phyloP scores from a whole-genome alignment of 2,329 filamentous ascomycete genomes.

The Paracoccidioides lutzii region DNA sequence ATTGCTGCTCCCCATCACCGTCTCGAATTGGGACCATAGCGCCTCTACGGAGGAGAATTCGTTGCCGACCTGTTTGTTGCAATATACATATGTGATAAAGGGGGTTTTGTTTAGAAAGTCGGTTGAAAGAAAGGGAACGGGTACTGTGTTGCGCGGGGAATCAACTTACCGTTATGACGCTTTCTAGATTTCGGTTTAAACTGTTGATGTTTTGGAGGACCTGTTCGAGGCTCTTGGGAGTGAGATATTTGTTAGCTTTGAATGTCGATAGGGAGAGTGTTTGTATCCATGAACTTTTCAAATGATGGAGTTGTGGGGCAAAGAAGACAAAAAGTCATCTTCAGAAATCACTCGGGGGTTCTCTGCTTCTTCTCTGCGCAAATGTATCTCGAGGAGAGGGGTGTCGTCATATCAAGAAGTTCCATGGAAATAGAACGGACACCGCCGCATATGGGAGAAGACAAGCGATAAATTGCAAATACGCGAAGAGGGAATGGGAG shows the following conservation, averaged over 20 bases:
- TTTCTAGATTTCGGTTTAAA: slow-evolving; percentile 80
- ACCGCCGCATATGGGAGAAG: neutral
- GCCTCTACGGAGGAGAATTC: slow-evolving; percentile 96
- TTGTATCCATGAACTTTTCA: no score
- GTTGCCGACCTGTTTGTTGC: slow-evolving; percentile 60
- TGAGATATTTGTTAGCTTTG: no score
- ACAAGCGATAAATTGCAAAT: no score
- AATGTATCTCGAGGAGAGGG: neutral
- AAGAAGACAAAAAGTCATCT: no score
- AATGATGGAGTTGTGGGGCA: no score
- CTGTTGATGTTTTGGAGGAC: slow-evolving; percentile 94
- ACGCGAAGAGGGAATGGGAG: neutral
- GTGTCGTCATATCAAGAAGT: no score
- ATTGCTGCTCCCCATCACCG: slow-evolving; percentile 64
- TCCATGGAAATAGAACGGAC: no score
- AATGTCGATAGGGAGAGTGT: neutral
- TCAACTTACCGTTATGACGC: slow-evolving; percentile 63
- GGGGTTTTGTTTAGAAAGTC: neutral
- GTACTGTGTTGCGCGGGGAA: neutral
- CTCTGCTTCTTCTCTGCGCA: no score
- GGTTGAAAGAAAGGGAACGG: neutral
- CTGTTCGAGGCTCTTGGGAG: slow-evolving; percentile 56
- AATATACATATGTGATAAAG: neutral
- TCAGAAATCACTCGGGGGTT: no score
- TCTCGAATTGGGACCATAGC: slow-evolving; percentile 94